phyloP scores from a whole-genome alignment of 140 eudicot genomes.

The Cichorium intybus region DNA sequence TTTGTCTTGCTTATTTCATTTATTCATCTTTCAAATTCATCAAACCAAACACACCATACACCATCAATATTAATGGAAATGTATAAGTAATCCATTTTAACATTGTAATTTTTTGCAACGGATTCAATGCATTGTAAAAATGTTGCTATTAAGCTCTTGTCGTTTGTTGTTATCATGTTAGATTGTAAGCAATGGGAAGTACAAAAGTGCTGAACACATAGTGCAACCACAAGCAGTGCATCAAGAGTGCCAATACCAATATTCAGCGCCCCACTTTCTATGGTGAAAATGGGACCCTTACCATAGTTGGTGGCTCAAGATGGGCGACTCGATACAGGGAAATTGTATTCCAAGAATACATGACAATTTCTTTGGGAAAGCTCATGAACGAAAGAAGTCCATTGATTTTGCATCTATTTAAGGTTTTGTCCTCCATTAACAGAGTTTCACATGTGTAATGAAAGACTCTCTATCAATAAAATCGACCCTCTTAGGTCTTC shows the following conservation, averaged over 20 bases:
- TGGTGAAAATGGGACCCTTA: neutral
- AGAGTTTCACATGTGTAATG: neutral
- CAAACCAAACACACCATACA: too few relatives aligned
- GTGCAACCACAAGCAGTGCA: neutral
- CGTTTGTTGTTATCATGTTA: neutral
- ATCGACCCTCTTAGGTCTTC: neutral
- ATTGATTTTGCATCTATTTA: neutral
- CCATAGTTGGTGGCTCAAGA: neutral
- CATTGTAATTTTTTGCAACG: neutral
- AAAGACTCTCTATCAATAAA: neutral
- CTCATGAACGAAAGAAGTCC: neutral
- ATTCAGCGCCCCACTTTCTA: neutral
- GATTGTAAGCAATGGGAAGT: neutral
- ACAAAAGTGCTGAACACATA: neutral
- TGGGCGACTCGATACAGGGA: neutral
- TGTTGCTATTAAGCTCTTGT: neutral
- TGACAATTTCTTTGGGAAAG: neutral
- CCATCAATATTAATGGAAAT: too few relatives aligned
- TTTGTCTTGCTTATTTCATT: too few relatives aligned
- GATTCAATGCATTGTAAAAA: neutral
- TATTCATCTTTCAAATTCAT: too few relatives aligned
- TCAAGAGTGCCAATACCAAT: neutral
- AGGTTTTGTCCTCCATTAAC: neutral
- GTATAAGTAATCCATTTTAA: too few relatives aligned
- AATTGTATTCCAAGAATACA: neutral